Evolutionary conservation across 441 rosid genomes (phyloP).

Genomic region (Omphalea diandra): DNA sequence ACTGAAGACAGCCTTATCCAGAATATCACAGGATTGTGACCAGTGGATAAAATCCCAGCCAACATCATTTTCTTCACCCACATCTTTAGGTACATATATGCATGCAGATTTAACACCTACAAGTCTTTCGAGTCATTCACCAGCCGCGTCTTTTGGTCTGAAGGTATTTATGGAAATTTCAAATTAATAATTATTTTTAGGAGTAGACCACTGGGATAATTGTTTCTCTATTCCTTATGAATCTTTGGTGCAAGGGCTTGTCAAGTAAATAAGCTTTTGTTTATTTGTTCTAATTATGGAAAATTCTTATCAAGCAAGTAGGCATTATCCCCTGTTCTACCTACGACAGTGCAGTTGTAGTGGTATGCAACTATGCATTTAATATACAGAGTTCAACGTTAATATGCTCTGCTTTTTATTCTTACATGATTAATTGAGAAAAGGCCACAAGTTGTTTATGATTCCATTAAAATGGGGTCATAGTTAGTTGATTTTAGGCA

Average conservation of each 20-base stretch:
- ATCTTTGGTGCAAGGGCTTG: not conserved
- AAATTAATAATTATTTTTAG: not conserved
- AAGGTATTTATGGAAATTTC: conserved; percentile 55
- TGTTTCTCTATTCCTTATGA: not conserved
- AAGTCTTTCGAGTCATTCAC: conserved; percentile 47
- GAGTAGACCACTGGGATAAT: not conserved
- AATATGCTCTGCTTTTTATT: not conserved
- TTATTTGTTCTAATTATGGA: not conserved
- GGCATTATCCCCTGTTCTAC: not conserved
- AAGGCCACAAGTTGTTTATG: not conserved
- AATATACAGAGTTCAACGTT: not conserved
- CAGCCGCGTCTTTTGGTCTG: conserved; percentile 67
- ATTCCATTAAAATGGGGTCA: not conserved
- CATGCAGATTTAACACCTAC: conserved; percentile 67
- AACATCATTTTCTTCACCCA: conserved; percentile 46
- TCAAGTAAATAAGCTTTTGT: not conserved
- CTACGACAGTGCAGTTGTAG: not conserved
- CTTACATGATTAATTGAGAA: not conserved
- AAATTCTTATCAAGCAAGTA: not conserved
- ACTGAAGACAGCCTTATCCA: conserved; percentile 71
- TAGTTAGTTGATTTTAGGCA: not conserved
- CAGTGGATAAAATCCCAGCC: conserved; percentile 79
- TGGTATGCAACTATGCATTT: not conserved
- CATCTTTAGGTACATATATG: conserved; percentile 42
- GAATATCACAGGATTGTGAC: conserved; percentile 90